Base-by-base conservation (phyloP, 805 yeast species). In the Wickerhamiella nectarea region DNA sequence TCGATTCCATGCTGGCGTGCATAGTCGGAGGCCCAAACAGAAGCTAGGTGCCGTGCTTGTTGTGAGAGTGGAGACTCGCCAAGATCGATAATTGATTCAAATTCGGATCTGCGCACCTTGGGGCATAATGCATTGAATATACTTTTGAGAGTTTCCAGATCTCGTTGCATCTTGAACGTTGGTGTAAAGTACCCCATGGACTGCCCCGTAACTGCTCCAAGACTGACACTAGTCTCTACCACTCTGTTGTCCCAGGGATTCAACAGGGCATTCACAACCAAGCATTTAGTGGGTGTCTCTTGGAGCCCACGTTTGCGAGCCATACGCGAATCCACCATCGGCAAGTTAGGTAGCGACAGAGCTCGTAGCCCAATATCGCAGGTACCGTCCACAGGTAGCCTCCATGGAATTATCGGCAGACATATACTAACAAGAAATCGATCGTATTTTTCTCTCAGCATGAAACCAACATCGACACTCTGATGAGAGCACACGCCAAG, bases 41-140 rank as follows among this genome's bases (percentile, higher is more conserved):
- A 21, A 9, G 42, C 42, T 22, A 39, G 22, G 21, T 39, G 42
- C 21, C 42, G 42, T 6, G 42, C 42, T 36, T 39, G 42, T 22
- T 35, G 36, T n/a, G 19, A 11, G 17, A 39, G 4, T 8, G 20
- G 29, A 6, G 19, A 3, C 12, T 39, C 36, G 15, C 15, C 15
- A 15, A 6, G 20, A 14, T 18, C 20, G 15, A 39, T 10, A 11
- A 12, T 10, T n/a, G 18, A 20, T 22, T 39, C 42, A 14, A 39
- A 39, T 11, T 39, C 42, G 4, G 29, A 18, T 11, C 36, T 20
- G 6, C n/a, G 29, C 10, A 34, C 35, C 3, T 12, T 21, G 5
- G 34, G 34, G 10, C 29, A 34, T 5, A 18, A 36, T 10, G 42
- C 36, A 10, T 21, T 14, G 15, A 39, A 39, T 3, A 39, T 22